Evolutionary conservation across 495 filamentous ascomycete species (phyloP), one percentile per base, ranked within the genome.

Genomic region (Hypoxylon perforatum): DNA sequence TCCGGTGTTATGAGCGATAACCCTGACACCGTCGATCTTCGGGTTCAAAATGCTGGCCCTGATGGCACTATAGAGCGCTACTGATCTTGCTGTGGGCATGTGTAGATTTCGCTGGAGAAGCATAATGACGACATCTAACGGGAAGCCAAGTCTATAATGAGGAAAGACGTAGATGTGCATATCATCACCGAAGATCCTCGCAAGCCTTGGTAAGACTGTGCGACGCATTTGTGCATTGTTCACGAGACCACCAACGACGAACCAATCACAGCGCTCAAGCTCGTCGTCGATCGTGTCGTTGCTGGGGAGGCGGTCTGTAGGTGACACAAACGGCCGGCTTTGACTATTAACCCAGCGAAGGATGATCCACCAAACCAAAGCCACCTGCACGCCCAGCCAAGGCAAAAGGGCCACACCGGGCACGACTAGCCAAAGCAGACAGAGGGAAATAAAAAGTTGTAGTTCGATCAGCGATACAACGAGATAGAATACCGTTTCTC

Each of bases 1-100:
- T 54, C 77, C 68, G 23, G 73, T 65, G 52, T 73, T 71, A 65
- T 80, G 77, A 22, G 71, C 71, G n/a, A 82, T 46, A 18, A 80
- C 57, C 22, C 79, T 73, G 23, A 78, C 74, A 55, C 78, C 73
- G 11, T 48, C 30, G 36, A 73, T 73, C 14, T 73, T 64, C 35
- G 76, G 63, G 51, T 78, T 73, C 15, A 78, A 63, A 25, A 81
- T 70, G 15, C 72, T 71, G 28, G 63, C 44, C 21, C 75, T 71
- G 42, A 80, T 61, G 45, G 73, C 67, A 25, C 61, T 45, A 55
- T 78, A 78, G 1, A 79, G 69, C n/a, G 51, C 71, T 17, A 68
- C 46, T 14, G 71, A 67, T 4, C 59, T 45, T 18, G 60, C 54
- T 10, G 59, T 74, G 9, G 73, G 69, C 18, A 77, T 30, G 10